Evolutionary conservation across 179 eudicot species (phyloP).

Genomic region (Heliamphora pulchella): DNA sequence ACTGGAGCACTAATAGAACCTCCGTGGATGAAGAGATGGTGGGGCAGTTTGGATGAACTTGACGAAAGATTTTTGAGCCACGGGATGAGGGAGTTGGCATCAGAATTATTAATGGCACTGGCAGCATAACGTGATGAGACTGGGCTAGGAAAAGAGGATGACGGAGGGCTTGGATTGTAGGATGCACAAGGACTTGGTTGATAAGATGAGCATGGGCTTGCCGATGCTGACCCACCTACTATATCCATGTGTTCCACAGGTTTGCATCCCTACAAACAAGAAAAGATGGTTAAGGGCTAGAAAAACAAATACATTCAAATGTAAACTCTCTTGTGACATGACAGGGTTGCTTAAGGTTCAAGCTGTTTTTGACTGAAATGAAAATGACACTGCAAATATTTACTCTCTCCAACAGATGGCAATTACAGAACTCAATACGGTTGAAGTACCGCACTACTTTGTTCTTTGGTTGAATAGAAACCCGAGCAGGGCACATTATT

Average conservation of each 20-base stretch:
- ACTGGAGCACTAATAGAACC: slow-evolving; percentile 81
- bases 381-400: neutral
- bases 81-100: slow-evolving; percentile 61
- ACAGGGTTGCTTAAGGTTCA: neutral
- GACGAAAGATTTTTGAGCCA: slow-evolving; percentile 90
- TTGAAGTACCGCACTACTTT: too few relatives aligned
- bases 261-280: slow-evolving; percentile 48
- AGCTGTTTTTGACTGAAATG: neutral
- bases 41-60: slow-evolving; percentile 56
- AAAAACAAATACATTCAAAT: slow-evolving; percentile 3
- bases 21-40: slow-evolving; percentile 41
- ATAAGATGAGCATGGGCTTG: slow-evolving; percentile 46
- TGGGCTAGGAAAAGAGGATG: slow-evolving; percentile 72
- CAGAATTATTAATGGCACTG: slow-evolving; percentile 27
- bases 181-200: slow-evolving; percentile 62
- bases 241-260: slow-evolving; percentile 47
- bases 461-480: neutral
- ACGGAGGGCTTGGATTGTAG: slow-evolving; percentile 55
- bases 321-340: neutral
- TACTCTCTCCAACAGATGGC: neutral
- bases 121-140: slow-evolving; percentile 35
- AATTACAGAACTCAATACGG: slow-evolving; percentile 5
- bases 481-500: neutral
- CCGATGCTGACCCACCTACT: slow-evolving; percentile 45
- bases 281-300: neutral